phyloP scores from a whole-genome alignment of 139 green algal genomes.

The Closterium sp. region DNA sequence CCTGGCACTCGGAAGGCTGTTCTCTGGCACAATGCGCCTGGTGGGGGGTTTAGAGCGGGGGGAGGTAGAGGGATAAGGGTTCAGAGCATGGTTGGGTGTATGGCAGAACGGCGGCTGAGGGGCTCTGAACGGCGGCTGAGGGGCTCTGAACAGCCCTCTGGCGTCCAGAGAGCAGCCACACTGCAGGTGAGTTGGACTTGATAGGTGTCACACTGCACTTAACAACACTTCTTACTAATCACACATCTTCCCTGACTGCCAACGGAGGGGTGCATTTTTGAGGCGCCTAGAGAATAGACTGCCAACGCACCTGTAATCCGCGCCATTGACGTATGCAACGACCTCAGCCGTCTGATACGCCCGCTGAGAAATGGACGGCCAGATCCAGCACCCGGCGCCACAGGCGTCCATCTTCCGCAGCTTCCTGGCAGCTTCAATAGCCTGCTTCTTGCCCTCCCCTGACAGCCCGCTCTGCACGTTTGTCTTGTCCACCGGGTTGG shows the following conservation, averaged over 20 bases:
- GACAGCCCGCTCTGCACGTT: constrained; percentile 30
- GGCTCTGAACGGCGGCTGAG: background rate
- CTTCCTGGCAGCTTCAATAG: background rate
- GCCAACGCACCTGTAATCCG: constrained; percentile 10
- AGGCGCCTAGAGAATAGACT: background rate
- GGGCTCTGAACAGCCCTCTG: too few relatives aligned
- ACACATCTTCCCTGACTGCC: too few relatives aligned
- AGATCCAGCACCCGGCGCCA: constrained; percentile 31
- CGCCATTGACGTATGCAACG: background rate
- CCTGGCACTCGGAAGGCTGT: too few relatives aligned
- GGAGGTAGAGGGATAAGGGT: too few relatives aligned
- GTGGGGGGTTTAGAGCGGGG: too few relatives aligned
- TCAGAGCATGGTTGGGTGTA: too few relatives aligned
- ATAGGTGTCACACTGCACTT: too few relatives aligned
- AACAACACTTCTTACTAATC: too few relatives aligned
- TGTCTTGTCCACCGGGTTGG: constrained; percentile 47
- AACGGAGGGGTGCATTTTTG: too few relatives aligned
- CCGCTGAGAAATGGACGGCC: constrained; percentile 47
- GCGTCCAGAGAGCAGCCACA: too few relatives aligned
- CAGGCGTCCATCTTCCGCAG: constrained; percentile 25
- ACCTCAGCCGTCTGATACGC: constrained; percentile 51
- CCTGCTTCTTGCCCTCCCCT: constrained; percentile 12
- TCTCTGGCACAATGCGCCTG: background rate
- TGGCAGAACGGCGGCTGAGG: background rate
- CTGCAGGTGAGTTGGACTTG: too few relatives aligned